Evolutionary conservation across 768 basidiomycete species (phyloP).

Genomic region (Hygrocybe coccinea): DNA sequence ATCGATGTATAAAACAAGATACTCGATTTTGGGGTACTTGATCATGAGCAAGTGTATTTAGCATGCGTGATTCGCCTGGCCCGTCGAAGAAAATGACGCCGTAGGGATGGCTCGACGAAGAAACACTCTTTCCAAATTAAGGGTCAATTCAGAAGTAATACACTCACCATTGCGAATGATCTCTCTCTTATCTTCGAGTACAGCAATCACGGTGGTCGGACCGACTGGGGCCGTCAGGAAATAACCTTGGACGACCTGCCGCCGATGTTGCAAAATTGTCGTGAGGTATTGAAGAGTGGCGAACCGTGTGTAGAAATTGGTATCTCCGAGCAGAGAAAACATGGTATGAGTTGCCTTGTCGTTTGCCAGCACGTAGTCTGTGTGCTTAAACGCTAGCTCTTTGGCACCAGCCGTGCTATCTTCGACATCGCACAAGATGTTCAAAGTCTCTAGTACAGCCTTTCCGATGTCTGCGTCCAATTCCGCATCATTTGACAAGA

Average conservation of each 20-base stretch:
- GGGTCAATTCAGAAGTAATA: not conserved
- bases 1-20: not conserved
- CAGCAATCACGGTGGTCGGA: conserved; percentile 62
- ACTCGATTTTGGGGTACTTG: no score
- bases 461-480: conserved; percentile 90
- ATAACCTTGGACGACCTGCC: conserved; percentile 80
- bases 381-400: conserved; percentile 79
- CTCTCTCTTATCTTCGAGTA: conserved; percentile 81
- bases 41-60: no score
- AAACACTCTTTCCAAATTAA: not conserved
- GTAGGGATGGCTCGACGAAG: not conserved
- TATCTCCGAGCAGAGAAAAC: conserved; percentile 68
- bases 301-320: conserved; percentile 82
- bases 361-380: conserved; percentile 69
- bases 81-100: not conserved
- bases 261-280: conserved; percentile 74
- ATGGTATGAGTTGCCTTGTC: conserved; percentile 71
- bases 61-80: no score
- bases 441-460: conserved; percentile 86
- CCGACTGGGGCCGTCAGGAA: conserved; percentile 84
- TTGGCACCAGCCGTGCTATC: conserved; percentile 44
- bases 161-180: conserved; percentile 81
- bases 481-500: conserved; percentile 82
- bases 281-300: conserved; percentile 78
- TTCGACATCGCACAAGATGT: conserved; percentile 77